phyloP scores from a whole-genome alignment of 2,329 filamentous ascomycete species.

The Juglanconis oblonga region DNA sequence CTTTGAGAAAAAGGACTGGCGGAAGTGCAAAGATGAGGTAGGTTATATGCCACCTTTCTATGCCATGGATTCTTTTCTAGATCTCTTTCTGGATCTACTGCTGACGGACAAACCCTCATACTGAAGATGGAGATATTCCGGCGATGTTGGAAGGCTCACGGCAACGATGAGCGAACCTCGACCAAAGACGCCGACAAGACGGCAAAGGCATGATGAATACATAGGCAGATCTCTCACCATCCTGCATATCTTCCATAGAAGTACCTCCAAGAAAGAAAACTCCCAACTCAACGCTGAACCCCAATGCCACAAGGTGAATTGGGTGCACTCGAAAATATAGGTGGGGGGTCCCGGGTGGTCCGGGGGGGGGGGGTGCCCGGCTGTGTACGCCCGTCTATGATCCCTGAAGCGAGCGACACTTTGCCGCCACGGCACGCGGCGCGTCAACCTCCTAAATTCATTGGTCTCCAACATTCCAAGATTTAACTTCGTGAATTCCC shows the following conservation, averaged over 20 bases:
- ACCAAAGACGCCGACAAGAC: constrained; percentile 60
- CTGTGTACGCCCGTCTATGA: too few relatives aligned
- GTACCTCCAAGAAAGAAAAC: background rate
- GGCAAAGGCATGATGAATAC: background rate
- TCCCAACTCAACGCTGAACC: background rate
- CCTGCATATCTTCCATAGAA: background rate
- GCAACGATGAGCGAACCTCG: constrained; percentile 79
- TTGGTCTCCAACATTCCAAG: background rate
- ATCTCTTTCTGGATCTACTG: background rate
- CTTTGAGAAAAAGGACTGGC: constrained; percentile 94
- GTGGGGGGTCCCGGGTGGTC: too few relatives aligned
- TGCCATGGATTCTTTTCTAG: background rate
- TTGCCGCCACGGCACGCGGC: background rate
- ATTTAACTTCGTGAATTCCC: background rate
- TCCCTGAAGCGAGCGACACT: background rate
- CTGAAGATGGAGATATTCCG: constrained; percentile 83
- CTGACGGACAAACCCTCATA: constrained; percentile 7
- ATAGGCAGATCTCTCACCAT: background rate
- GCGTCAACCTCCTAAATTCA: background rate
- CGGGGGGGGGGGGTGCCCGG: too few relatives aligned
- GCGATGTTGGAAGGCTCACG: constrained; percentile 86
- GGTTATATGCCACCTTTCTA: too few relatives aligned
- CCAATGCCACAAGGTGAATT: background rate
- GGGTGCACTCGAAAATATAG: too few relatives aligned
- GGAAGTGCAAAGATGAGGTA: constrained; percentile 83